These are phyloP conservation scores for Hyaloscypha variabilis DNA, from an alignment of 495 filamentous ascomycete genomes.

Conservation along the genomic window DNA sequence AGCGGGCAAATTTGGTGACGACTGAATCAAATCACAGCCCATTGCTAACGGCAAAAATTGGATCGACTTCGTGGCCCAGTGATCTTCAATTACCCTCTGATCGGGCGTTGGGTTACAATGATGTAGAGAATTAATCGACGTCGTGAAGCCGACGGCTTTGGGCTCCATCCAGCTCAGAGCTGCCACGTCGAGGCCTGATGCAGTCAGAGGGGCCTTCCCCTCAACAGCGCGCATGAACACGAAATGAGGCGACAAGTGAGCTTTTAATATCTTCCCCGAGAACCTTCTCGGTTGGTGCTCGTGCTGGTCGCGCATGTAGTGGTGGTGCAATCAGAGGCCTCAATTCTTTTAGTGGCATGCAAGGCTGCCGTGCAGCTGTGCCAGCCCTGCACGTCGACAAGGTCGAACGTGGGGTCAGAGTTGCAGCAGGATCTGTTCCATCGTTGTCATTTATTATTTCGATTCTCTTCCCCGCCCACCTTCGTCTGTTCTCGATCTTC, in stretches of 20 bases:
- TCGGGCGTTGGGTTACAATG: background rate
- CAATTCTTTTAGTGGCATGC: slow-evolving; percentile 5
- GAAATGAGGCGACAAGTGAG: slow-evolving; percentile 4
- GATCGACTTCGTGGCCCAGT: background rate
- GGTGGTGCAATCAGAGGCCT: background rate
- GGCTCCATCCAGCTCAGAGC: background rate
- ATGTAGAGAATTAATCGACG: background rate
- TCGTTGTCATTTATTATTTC: background rate
- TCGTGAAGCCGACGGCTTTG: background rate
- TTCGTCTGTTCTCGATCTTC: background rate
- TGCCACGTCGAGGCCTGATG: slow-evolving; percentile 1
- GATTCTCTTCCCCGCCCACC: background rate
- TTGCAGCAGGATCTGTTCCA: background rate
- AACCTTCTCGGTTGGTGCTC: background rate
- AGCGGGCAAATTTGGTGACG: background rate
- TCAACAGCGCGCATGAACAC: background rate
- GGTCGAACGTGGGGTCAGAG: background rate
- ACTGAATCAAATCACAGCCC: background rate
- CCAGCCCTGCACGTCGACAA: background rate
- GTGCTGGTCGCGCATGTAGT: background rate
- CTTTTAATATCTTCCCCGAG: background rate
- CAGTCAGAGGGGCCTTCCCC: background rate
- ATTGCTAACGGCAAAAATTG: background rate
- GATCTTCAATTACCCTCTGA: background rate
- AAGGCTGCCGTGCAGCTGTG: background rate